phyloP scores from a whole-genome alignment of 495 filamentous ascomycete species.

The Annulohypoxylon maeteangense region DNA sequence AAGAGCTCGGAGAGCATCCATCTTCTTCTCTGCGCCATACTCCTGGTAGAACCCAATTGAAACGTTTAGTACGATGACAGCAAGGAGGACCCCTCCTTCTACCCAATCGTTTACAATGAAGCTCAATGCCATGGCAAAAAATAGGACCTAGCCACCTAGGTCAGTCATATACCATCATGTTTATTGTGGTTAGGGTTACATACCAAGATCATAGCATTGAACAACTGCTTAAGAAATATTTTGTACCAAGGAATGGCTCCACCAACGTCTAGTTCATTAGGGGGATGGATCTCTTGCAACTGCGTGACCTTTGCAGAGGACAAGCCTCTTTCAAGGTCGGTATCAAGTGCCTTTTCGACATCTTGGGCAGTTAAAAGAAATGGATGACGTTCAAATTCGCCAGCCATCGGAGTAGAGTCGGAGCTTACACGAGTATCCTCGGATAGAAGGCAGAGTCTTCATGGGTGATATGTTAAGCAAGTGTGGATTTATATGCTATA shows the following conservation, averaged over 20 bases:
- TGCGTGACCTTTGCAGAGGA: conserved; percentile 60
- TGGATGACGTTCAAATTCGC: conserved; percentile 59
- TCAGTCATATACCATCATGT: conserved; percentile 21
- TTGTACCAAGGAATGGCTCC: conserved; percentile 70
- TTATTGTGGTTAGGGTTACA: conserved; percentile 32
- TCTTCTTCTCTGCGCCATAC: conserved; percentile 86
- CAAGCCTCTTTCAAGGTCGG: conserved; percentile 69
- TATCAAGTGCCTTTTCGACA: conserved; percentile 61
- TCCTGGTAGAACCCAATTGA: conserved; percentile 84
- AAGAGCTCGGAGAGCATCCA: conserved; percentile 79
- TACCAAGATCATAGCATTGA: conserved; percentile 75
- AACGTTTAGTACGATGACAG: conserved; percentile 84
- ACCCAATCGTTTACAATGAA: conserved; percentile 84
- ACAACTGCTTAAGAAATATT: conserved; percentile 71
- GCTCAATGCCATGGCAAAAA: conserved; percentile 85
- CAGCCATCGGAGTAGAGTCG: conserved; percentile 50
- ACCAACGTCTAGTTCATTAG: conserved; percentile 71
- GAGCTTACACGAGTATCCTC: conserved; percentile 22
- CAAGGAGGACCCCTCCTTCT: conserved; percentile 83
- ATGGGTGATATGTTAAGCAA: conserved; percentile 15
- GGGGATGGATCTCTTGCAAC: conserved; percentile 63
- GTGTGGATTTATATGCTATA: conserved; percentile 7
- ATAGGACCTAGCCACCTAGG: conserved; percentile 67
- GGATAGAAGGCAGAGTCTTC: conserved; percentile 17
- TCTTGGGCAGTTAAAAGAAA: conserved; percentile 64